Evolutionary conservation across 192 early-diverging fungal species (phyloP), one percentile per base, ranked within the genome.

Genomic region (Coemansia erecta): DNA sequence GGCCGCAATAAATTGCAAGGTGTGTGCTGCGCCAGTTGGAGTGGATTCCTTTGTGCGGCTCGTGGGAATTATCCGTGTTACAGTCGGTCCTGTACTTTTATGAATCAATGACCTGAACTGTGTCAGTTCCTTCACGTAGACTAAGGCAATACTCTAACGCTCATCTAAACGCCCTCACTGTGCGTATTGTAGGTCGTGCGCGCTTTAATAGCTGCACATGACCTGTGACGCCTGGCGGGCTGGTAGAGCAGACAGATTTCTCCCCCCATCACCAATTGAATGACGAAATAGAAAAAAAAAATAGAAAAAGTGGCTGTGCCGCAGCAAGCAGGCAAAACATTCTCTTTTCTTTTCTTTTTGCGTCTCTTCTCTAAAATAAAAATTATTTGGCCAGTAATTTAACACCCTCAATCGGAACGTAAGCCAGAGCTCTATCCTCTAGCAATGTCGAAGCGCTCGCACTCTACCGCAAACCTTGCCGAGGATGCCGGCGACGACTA

Each of bases 41-140:
- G 14, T 21, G 23, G 24, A 37, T 26, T 39, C 49, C 49, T 31
- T 67, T 53, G 68, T 77, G 75, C 75, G 69, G 75, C 75, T 64
- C 70, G 65, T 68, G 54, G 62, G 60, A 64, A 62, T 54, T 44
- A 50, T 37, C 70, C 66, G 69, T 72, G 69, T 78, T 78, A 61
- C 66, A 69, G 51, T 47, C 40, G 48, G 68, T 40, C 66, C 70
- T 70, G 68, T 70, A 70, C 61, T 58, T 60, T 58, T 56, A 58
- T 60, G 23, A 49, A 11, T 45, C 15, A 50, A 50, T 78, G 65
- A 62, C 58, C 52, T 53, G 12, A 55, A 40, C 41, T 63, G 70
- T 62, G 75, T 78, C 75, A 72, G 26, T 58, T 69, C 63, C 72
- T 61, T 54, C 59, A 68, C 56, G 66, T 68, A 78, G 70, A 72